Evolutionary conservation across 148 eudicot species (phyloP), one percentile per base, ranked within the genome.

Genomic region (Cornus suecica): DNA sequence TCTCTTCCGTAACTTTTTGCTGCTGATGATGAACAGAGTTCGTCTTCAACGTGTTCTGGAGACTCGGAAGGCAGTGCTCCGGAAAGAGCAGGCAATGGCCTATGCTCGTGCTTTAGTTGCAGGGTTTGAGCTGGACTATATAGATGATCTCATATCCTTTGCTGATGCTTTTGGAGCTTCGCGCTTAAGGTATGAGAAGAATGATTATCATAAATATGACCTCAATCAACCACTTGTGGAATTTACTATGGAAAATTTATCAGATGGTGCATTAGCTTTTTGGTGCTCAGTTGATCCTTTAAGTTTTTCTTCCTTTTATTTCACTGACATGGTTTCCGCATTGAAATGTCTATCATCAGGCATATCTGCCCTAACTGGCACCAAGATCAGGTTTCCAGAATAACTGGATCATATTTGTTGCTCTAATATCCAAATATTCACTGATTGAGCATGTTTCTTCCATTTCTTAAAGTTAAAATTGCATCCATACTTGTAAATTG

Each of bases 11-110:
- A 73, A 42, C 48, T 75, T 41, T 65, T 67, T 66, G 65, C 31
- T 75, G 58, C 58, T 74, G 62, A 34, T 72, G 26, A 60, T 81
- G 78, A 28, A 68, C 75, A 93, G 98, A 88, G 82, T 68, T 63
- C 97, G 87, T 60, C 90, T 93, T 68, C 88, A 91, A 30, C 94
- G 97, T 77, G 92, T 89, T 32, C 78, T 91, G 66, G 92, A 93
- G 73, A 87, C 88, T 76, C 88, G 98, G 68, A 93, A 86, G 78
- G 87, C 85, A 30, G 88, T 91, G 42, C 91, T 91, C 71, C 79
- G 81, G 75, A 93, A 86, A 84, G 98, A 93, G 76, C 97, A 91
- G 76, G 94, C 98, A 66, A 93, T 93, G 98, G 97, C 88, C 31
- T 91, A 87, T 81, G 98, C 98, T 51, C 92, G 98, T 71, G 91